Conservation (phyloP, 2,329 filamentous ascomycete species). For the Pezicula radicicola region DNA sequence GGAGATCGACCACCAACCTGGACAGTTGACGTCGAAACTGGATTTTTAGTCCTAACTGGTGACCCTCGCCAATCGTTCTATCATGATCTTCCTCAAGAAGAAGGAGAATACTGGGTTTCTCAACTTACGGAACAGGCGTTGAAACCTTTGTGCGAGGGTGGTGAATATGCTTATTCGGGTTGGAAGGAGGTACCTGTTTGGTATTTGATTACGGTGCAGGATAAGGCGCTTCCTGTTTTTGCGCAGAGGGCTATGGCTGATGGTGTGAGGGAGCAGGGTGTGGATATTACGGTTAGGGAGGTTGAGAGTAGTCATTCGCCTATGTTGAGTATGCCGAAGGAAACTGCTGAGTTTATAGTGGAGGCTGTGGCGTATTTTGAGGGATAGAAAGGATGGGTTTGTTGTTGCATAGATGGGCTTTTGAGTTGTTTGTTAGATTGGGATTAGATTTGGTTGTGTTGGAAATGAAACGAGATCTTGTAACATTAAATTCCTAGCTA, state of each 20-base stretch:
- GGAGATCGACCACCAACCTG: conserved; percentile 35
- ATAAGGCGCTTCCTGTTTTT: conserved; percentile 33
- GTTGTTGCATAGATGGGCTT: too few relatives aligned
- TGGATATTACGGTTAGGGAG: conserved; percentile 31
- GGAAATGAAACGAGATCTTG: too few relatives aligned
- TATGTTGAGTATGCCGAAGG: conserved; percentile 37
- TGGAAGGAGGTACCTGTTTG: conserved; percentile 26
- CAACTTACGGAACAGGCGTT: conserved; percentile 35
- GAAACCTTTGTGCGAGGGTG: conserved; percentile 37
- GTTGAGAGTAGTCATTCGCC: conserved; percentile 38
- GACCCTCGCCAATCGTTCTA: conserved; percentile 37
- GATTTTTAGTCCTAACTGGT: conserved; percentile 32
- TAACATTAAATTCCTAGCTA: too few relatives aligned
- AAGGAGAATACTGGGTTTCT: conserved; percentile 35
- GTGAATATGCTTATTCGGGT: conserved; percentile 24
- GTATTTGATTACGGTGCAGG: conserved; percentile 37
- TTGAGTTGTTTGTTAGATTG: too few relatives aligned
- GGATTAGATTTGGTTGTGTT: too few relatives aligned
- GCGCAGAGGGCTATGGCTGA: conserved; percentile 33
- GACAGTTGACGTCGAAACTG: conserved; percentile 30
- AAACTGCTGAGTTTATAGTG: conserved; percentile 31
- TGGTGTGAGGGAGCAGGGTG: conserved; percentile 33
- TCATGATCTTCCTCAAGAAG: conserved; percentile 38
- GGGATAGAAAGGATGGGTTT: too few relatives aligned
- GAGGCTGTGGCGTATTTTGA: conserved; percentile 33